phyloP scores from a whole-genome alignment of 2,329 filamentous ascomycete genomes.

The Botrytis fragariae region DNA sequence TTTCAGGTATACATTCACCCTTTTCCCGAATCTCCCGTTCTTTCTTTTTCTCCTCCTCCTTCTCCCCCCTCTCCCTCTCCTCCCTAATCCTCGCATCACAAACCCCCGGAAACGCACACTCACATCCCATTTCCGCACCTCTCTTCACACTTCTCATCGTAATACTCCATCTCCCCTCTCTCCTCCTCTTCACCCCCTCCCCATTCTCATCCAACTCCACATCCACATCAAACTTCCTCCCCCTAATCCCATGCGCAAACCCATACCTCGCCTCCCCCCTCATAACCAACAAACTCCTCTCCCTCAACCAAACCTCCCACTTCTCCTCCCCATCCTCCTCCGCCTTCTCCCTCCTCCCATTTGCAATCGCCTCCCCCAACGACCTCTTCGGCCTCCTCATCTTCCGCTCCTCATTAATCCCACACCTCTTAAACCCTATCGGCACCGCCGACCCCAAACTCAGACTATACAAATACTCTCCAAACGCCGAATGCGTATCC shows the following conservation, averaged over 20 bases:
- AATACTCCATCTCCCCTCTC: constrained; percentile 21
- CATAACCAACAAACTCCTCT: constrained; percentile 21
- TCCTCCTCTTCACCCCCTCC: constrained; percentile 1
- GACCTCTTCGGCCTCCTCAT: constrained; percentile 8
- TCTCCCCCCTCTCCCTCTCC: constrained; percentile 3
- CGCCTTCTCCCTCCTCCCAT: neutral
- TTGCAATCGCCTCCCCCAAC: neutral
- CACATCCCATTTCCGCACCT: constrained; percentile 9
- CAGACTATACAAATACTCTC: constrained; percentile 39
- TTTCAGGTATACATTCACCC: neutral
- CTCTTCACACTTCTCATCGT: constrained; percentile 22
- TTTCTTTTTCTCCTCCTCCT: neutral
- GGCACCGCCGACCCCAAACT: neutral
- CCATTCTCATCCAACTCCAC: neutral
- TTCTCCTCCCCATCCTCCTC: neutral
- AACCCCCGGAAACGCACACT: constrained; percentile 21
- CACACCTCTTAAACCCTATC: constrained; percentile 12
- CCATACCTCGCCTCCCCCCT: constrained; percentile 21
- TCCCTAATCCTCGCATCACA: constrained; percentile 23
- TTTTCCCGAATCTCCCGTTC: neutral
- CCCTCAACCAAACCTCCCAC: constrained; percentile 19
- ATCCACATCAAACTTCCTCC: constrained; percentile 21
- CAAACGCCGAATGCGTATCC: constrained; percentile 52
- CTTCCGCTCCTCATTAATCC: constrained; percentile 2
- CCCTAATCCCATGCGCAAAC: constrained; percentile 20